These are phyloP conservation scores for Trichoderma virens DNA, from an alignment of 495 filamentous ascomycete species.

Conservation along the genomic window DNA sequence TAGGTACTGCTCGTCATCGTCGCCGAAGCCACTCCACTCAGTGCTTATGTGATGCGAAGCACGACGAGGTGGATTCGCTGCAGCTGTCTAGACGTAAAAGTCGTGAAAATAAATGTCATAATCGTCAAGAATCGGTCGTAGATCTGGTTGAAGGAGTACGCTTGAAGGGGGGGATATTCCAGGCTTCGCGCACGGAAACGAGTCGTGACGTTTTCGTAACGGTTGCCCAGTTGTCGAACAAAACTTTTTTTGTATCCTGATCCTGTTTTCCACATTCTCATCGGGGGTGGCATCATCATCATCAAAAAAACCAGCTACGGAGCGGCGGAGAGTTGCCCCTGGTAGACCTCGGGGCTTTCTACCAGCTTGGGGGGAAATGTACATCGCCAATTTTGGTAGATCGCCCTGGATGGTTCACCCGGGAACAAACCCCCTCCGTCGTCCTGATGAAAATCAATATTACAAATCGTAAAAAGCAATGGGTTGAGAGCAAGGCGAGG, in stretches of 20 bases:
- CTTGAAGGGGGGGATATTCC: background rate
- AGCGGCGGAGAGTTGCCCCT: background rate
- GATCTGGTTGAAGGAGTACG: slow-evolving; percentile 1
- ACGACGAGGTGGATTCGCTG: background rate
- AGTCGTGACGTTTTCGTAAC: slow-evolving; percentile 16
- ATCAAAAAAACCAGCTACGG: slow-evolving; percentile 11
- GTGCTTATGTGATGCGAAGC: background rate
- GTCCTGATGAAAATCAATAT: background rate
- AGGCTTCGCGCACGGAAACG: background rate
- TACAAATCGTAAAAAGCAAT: slow-evolving; percentile 4
- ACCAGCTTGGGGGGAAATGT: background rate
- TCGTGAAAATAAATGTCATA: slow-evolving; percentile 11
- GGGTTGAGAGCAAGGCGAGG: slow-evolving; percentile 3
- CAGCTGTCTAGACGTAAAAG: slow-evolving; percentile 13
- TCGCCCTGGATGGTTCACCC: background rate
- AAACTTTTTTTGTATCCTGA: slow-evolving; percentile 18
- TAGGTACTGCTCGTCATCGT: slow-evolving; percentile 8
- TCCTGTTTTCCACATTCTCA: slow-evolving; percentile 13
- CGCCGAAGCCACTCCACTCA: slow-evolving; percentile 9
- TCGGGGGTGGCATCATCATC: slow-evolving; percentile 12
- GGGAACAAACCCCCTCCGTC: background rate
- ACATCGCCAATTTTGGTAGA: background rate
- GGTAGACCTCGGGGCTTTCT: background rate
- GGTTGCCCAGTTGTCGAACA: slow-evolving; percentile 27
- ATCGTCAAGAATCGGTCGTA: slow-evolving; percentile 10